phyloP scores from a whole-genome alignment of 1,284 basidiomycete species.

The Rhodotorula glutinis region DNA sequence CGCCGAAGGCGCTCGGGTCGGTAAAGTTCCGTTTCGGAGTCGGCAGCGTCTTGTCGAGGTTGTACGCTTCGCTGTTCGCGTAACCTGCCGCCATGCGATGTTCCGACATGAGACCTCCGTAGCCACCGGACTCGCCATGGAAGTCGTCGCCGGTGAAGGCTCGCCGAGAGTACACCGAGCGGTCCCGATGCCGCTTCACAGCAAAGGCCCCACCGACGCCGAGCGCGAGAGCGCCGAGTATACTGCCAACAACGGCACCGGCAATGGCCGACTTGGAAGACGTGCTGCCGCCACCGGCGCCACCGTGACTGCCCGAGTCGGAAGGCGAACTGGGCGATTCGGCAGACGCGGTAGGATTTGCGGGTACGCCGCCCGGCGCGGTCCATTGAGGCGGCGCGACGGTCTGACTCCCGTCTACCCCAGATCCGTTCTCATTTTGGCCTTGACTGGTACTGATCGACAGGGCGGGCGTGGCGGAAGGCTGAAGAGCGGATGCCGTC shows the following conservation, averaged over 20 bases:
- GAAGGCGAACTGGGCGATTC: neutral
- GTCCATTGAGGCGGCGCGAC: neutral
- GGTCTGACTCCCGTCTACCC: neutral
- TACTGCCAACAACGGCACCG: slow-evolving; percentile 28
- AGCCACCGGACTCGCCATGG: neutral
- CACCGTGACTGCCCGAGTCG: neutral
- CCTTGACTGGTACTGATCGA: too few species aligned
- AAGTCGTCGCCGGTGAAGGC: slow-evolving; percentile 1
- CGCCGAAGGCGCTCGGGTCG: neutral
- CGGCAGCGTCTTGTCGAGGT: slow-evolving; percentile 5
- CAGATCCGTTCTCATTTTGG: too few species aligned
- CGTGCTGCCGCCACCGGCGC: neutral
- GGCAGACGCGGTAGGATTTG: too few species aligned
- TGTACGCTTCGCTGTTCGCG: slow-evolving; percentile 15
- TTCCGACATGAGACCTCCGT: slow-evolving; percentile 18
- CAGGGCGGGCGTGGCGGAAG: neutral
- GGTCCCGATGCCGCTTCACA: slow-evolving; percentile 8
- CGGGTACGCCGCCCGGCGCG: slow-evolving; percentile 2
- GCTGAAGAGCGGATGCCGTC: neutral
- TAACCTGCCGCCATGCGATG: slow-evolving; percentile 2
- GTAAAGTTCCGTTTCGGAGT: neutral
- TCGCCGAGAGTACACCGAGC: neutral
- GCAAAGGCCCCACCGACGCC: slow-evolving; percentile 15
- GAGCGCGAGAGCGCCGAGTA: slow-evolving; percentile 27
- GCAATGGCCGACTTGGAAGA: slow-evolving; percentile 17